Percentiles rank a stretch among this genome's conserved stretches.
Conservation (phyloP, 129 eudicot genomes). For the Helianthus annuus region DNA sequence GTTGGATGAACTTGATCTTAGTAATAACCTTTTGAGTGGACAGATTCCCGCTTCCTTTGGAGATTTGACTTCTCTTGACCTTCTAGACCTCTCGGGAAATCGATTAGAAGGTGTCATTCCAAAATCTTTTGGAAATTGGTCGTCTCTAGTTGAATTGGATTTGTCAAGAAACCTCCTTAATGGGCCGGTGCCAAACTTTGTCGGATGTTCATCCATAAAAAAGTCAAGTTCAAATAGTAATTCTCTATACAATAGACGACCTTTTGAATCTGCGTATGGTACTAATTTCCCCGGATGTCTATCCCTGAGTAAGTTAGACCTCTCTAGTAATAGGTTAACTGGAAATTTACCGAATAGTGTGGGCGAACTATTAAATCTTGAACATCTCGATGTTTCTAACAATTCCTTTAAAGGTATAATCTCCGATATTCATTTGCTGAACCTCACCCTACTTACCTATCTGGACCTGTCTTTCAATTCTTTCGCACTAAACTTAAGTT, state of each 20-base stretch:
- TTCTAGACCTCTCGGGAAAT: conserved; percentile 13
- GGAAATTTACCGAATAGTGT: conserved; percentile 1
- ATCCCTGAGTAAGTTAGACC: background rate
- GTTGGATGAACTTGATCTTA: too few relatives aligned
- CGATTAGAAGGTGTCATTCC: conserved; percentile 15
- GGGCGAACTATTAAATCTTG: conserved; percentile 16
- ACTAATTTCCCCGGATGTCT: background rate
- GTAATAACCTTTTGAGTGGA: too few relatives aligned
- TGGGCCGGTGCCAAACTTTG: conserved; percentile 29
- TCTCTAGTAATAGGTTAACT: conserved; percentile 13
- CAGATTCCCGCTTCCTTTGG: conserved; percentile 2
- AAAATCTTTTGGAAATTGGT: conserved; percentile 20
- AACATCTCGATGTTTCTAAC: conserved; percentile 15
- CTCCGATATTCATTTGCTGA: conserved; percentile 24
- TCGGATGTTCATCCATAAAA: background rate
- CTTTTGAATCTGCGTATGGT: too few relatives aligned
- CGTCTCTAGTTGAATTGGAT: conserved; percentile 12
- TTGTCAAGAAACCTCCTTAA: conserved; percentile 24
- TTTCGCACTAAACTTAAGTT: conserved; percentile 9
- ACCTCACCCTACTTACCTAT: conserved; percentile 6
- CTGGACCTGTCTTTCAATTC: conserved; percentile 35
- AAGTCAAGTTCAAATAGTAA: too few relatives aligned
- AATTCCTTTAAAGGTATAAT: conserved; percentile 27
- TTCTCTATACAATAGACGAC: too few relatives aligned
- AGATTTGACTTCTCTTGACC: background rate